Base-by-base conservation (phyloP, 805 yeast genomes). In the Saturnispora quitensis region DNA sequence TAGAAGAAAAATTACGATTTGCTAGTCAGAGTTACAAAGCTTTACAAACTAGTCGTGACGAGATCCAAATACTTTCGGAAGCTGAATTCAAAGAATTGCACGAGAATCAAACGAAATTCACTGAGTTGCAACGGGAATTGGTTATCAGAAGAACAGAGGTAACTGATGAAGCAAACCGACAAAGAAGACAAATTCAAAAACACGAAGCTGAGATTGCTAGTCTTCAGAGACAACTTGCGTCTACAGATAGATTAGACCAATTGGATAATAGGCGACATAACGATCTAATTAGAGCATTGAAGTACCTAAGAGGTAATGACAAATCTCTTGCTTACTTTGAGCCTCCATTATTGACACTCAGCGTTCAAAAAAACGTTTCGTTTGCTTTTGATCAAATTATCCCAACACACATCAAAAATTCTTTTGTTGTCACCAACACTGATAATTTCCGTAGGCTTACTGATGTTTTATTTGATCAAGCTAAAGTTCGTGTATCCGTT, bases 321-420 rank as follows among this genome's bases (percentile, higher is more conserved):
- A 20, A 62, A 66, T 25, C 59, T 60, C 22, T 40, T 12, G 38
- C 48, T n/a, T 78, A 86, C 50, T 78, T 72, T 52, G 95, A 86
- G 60, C 95, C 96, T 1, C 90, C 97, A 0, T 66, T 83, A 8
- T 69, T 89, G 27, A 73, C 85, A 0, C 73, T 91, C 22, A 72
- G 77, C 4, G 77, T 83, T 0, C 72, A 70, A 1, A 36, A 22
- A 7, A 76, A 81, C 52, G 63, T 67, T 9, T 57, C 63, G 9
- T 76, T 74, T 58, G 82, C 86, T 0, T 49, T 49, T 24, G 51
- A 49, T 31, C 43, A 49, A 15, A 33, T 49, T 5, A 28, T 49
- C 15, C 47, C 51, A 18, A 34, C 35, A 4, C 28, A 43, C n/a
- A 42, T 43, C 36, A 43, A 49, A 44, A 49, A 34, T 7, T 43